These are phyloP conservation scores for Hyphopichia khmerensis DNA, from an alignment of 1,139 yeast species.

Conservation along the genomic window DNA sequence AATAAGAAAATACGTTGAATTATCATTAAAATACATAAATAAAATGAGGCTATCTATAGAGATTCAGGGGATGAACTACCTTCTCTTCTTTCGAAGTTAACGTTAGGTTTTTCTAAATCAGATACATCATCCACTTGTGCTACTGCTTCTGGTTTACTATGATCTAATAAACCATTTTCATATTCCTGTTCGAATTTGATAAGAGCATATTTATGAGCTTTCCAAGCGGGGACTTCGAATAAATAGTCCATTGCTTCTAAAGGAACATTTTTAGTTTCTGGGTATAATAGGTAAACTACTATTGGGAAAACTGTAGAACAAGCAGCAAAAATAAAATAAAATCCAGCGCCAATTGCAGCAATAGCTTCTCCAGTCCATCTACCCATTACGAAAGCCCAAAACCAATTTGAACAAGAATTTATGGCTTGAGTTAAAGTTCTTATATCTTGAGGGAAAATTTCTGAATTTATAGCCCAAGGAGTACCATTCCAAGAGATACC, in stretches of 20 bases:
- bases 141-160: neutral
- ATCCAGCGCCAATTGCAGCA: slow-evolving; percentile 40
- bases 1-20: no score
- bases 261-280: slow-evolving; percentile 47
- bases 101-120: neutral
- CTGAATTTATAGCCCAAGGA: slow-evolving; percentile 49
- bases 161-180: slow-evolving; percentile 5
- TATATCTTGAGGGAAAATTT: slow-evolving; percentile 42
- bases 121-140: neutral
- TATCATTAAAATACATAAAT: neutral
- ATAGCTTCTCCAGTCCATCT: slow-evolving; percentile 46
- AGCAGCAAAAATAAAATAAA: slow-evolving; percentile 44
- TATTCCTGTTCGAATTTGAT: slow-evolving; percentile 15
- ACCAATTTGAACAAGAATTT: slow-evolving; percentile 48
- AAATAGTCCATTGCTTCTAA: slow-evolving; percentile 42
- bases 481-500: slow-evolving; percentile 49
- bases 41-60: neutral
- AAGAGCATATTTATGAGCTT: slow-evolving; percentile 24
- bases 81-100: neutral
- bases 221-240: slow-evolving; percentile 37
- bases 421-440: slow-evolving; percentile 44
- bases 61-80: neutral
- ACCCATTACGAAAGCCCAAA: slow-evolving; percentile 51
- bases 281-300: slow-evolving; percentile 36
- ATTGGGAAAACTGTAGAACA: slow-evolving; percentile 34